Base-by-base conservation (phyloP, 2,329 filamentous ascomycete genomes). In the Grosmannia huntii region DNA sequence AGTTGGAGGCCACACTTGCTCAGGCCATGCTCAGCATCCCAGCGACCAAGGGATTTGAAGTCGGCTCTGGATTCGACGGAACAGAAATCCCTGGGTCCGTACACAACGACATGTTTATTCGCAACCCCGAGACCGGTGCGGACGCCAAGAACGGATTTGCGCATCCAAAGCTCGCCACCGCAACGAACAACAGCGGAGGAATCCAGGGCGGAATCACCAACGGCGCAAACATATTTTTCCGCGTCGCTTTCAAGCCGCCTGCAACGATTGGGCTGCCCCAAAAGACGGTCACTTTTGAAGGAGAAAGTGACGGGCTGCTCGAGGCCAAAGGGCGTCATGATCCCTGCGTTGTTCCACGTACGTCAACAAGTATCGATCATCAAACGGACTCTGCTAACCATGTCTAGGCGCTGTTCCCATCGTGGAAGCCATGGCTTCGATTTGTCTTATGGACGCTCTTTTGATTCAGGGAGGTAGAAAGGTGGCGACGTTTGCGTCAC, bases 21-120 rank as follows among this genome's bases (percentile, higher is more conserved):
- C 92, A 97, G 68, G 94, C 89, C 55, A 97, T 99, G 89, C 81
- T 97, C 62, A 90, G 84, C 69, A 96, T 97, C 66, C 94, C 94
- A 5, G 90, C 94, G 4, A 92, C 88, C 44, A 99, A 97, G 75
- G 92, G 87, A 57, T 97, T 97, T 68, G 92, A 97, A 70, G 86
- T 97, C 64, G 94, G 94, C 57, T 95, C 89, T 57, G 94, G 94
- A 14, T 97, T 97, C 71, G 84, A 80, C 55, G 92, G 94, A 60
- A 87, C 87, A 67, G 87, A 91, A 69, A 80, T 97, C 46, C 86
- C 87, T 2, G 92, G 94, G 25, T 94, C 87, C n/a, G 79, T 80
- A 57, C 91, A 97, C 80, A 97, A 97, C 70, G 92, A 97, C 71
- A 77, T 88, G 58, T 96, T 95, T 72, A 75, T 92, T 64, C 77